A percentile compares a stretch with the other conserved stretches of the same genome.
These are phyloP conservation scores for Dissophora globulifera DNA, from an alignment of 192 early-diverging fungal species.

Conservation along the genomic window DNA sequence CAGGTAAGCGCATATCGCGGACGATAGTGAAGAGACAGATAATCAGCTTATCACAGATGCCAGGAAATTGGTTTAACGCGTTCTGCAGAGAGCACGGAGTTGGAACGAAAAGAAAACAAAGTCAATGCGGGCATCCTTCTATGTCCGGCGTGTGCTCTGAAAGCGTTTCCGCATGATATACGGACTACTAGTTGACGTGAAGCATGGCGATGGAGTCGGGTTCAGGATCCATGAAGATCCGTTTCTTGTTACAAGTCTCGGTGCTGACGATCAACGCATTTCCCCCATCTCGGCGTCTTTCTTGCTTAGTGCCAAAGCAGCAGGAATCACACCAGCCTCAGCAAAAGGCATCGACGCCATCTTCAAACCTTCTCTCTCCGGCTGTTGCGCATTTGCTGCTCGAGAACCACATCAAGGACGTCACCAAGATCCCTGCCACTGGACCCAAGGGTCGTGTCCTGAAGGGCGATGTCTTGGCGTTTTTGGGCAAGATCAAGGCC, in stretches of 20 bases:
- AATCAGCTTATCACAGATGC: no score
- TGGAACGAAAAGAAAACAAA: not conserved
- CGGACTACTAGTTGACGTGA: no score
- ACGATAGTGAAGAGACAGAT: no score
- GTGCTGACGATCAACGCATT: no score
- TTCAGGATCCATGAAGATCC: no score
- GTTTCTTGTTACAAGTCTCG: no score
- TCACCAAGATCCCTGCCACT: conserved; percentile 62
- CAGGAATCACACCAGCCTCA: conserved; percentile 21
- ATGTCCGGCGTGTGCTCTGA: no score
- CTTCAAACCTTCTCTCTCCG: conserved; percentile 62
- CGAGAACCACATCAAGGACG: conserved; percentile 63
- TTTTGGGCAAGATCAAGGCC: conserved; percentile 67
- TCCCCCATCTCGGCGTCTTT: not conserved
- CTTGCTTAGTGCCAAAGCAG: conserved; percentile 59
- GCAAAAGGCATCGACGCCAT: conserved; percentile 35
- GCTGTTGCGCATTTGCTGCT: conserved; percentile 62
- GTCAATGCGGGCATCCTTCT: no score
- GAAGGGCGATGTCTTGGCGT: conserved; percentile 80
- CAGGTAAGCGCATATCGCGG: conserved; percentile 7
- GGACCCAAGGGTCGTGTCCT: conserved; percentile 75
- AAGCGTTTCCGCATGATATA: no score
- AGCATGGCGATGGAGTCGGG: no score
- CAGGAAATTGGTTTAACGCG: not conserved
- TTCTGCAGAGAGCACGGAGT: not conserved